These are phyloP conservation scores for Mortierella hygrophila DNA, from an alignment of 192 early-diverging fungal genomes.

Conservation along the genomic window DNA sequence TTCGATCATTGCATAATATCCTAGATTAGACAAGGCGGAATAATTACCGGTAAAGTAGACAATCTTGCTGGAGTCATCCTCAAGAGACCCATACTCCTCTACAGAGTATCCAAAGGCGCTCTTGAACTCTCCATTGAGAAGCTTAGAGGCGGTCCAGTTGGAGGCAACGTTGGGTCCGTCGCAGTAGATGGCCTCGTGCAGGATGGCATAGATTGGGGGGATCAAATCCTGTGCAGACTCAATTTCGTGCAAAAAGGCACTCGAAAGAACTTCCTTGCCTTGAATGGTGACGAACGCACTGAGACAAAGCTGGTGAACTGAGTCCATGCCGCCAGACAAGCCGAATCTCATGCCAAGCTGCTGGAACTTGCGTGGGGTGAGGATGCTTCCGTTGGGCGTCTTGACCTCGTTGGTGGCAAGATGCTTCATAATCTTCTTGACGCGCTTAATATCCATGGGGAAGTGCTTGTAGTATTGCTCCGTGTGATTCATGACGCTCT, in stretches of 20 bases:
- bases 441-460: slow-evolving; percentile 71
- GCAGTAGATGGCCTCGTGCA: slow-evolving; percentile 78
- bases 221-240: slow-evolving; percentile 43
- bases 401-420: slow-evolving; percentile 60
- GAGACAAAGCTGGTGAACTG: slow-evolving; percentile 68
- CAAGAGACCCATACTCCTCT: slow-evolving; percentile 55
- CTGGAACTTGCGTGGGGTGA: slow-evolving; percentile 76
- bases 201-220: slow-evolving; percentile 70
- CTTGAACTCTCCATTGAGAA: slow-evolving; percentile 58
- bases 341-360: slow-evolving; percentile 77
- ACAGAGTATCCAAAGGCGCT: slow-evolving; percentile 59
- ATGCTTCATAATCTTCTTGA: slow-evolving; percentile 69
- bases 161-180: slow-evolving; percentile 65
- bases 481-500: slow-evolving; percentile 70
- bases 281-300: slow-evolving; percentile 43
- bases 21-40: neutral
- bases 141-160: slow-evolving; percentile 72
- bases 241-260: slow-evolving; percentile 26
- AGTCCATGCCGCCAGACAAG: slow-evolving; percentile 72
- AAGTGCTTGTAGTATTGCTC: slow-evolving; percentile 74
- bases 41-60: slow-evolving; percentile 70
- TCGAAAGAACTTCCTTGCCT: slow-evolving; percentile 47
- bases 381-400: slow-evolving; percentile 70
- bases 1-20: slow-evolving; percentile 46
- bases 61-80: slow-evolving; percentile 59